Conservation (phyloP, 2,329 filamentous ascomycete genomes). For the Botrytis pseudocinerea region DNA sequence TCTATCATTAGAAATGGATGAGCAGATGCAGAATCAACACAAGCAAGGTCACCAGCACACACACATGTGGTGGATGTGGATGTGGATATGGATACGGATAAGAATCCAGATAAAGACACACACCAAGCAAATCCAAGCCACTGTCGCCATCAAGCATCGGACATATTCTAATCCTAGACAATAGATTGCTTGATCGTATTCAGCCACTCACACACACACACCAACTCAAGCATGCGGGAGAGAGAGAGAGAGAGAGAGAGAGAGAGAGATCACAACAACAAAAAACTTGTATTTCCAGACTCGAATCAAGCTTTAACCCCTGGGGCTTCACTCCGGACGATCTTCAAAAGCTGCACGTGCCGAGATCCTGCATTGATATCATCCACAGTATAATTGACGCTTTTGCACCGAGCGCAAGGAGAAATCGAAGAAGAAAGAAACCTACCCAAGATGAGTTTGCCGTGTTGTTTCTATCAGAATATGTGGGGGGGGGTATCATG, state of each 20-base stretch:
- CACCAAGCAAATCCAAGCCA: not conserved
- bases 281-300: not conserved
- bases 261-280: too few relatives aligned
- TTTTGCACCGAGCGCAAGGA: too few relatives aligned
- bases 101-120: not conserved
- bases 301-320: not conserved
- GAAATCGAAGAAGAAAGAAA: too few relatives aligned
- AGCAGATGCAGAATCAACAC: not conserved
- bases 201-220: not conserved
- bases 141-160: conserved; percentile 5
- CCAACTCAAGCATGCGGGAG: not conserved
- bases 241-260: too few relatives aligned
- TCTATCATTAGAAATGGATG: too few relatives aligned
- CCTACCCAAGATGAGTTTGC: too few relatives aligned
- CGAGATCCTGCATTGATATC: too few relatives aligned
- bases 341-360: not conserved
- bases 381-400: too few relatives aligned
- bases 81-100: not conserved
- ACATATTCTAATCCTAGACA: not conserved
- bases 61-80: not conserved
- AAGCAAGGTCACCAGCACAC: not conserved
- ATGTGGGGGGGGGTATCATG: too few relatives aligned
- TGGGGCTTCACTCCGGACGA: not conserved
- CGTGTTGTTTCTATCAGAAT: too few relatives aligned
- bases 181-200: not conserved